Conservation (phyloP, 768 basidiomycete genomes). For the Termitomyces sp. region DNA sequence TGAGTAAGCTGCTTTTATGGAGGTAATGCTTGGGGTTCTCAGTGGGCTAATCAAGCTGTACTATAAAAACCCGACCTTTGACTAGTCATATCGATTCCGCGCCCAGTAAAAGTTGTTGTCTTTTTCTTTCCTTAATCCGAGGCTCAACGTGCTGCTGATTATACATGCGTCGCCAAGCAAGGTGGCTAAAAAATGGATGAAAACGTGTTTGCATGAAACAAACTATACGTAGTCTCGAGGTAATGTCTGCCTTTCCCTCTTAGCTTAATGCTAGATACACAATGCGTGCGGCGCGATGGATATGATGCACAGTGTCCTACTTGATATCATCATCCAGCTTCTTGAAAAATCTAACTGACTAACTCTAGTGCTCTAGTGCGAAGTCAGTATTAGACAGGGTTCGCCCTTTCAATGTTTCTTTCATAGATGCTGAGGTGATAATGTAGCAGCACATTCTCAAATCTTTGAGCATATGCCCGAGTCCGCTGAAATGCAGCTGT, state of each 20-base stretch:
- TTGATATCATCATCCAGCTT: not conserved
- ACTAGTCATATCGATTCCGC: not conserved
- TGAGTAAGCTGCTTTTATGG: not conserved
- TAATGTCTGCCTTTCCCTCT: no score
- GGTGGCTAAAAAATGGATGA: not conserved
- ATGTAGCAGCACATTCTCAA: not conserved
- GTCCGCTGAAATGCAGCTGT: not conserved
- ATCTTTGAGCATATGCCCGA: not conserved
- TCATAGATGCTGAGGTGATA: not conserved
- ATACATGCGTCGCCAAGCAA: not conserved
- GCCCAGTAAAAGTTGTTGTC: not conserved
- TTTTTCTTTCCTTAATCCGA: not conserved
- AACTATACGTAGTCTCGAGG: not conserved
- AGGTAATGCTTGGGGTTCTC: not conserved
- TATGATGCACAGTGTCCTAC: not conserved
- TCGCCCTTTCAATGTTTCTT: not conserved
- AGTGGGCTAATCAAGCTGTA: not conserved
- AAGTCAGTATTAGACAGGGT: not conserved
- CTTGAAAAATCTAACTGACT: not conserved
- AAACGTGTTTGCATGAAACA: not conserved
- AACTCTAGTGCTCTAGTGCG: not conserved
- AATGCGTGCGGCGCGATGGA: not conserved
- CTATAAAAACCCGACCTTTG: not conserved
- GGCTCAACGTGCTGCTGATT: not conserved
- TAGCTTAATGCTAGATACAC: not conserved